Evolutionary conservation across 2,329 filamentous ascomycete genomes (phyloP).

Genomic region (Cytospora mali): DNA sequence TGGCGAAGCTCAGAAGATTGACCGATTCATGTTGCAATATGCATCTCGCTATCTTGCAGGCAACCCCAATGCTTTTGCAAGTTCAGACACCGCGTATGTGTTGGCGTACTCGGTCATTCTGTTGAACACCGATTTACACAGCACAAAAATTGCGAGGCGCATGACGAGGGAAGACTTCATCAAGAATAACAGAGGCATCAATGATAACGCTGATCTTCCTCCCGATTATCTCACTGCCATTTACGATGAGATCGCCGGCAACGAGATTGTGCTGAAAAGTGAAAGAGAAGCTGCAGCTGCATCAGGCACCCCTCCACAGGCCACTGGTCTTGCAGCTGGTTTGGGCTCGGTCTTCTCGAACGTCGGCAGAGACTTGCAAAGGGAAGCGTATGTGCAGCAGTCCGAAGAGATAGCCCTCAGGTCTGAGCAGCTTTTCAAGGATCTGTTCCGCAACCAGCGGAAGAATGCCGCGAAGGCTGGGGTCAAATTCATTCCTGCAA

Average conservation of each 20-base stretch:
- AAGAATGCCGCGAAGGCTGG: slow-evolving; percentile 72
- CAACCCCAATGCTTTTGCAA: slow-evolving; percentile 96
- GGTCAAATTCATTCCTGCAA: slow-evolving; percentile 84
- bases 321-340: slow-evolving; percentile 73
- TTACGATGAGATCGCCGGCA: slow-evolving; percentile 86
- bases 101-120: slow-evolving; percentile 95
- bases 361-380: slow-evolving; percentile 85
- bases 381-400: slow-evolving; percentile 91
- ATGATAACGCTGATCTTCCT: slow-evolving; percentile 90
- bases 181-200: slow-evolving; percentile 98
- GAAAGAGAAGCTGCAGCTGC: slow-evolving; percentile 89
- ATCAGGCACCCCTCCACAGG: slow-evolving; percentile 64
- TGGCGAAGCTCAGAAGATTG: slow-evolving; percentile 97
- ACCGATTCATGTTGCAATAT: slow-evolving; percentile 99
- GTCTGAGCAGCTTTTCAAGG: slow-evolving; percentile 87
- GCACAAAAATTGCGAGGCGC: slow-evolving; percentile 75
- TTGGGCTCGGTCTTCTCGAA: slow-evolving; percentile 90
- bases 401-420: slow-evolving; percentile 84
- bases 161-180: slow-evolving; percentile 99
- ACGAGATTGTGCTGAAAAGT: slow-evolving; percentile 93
- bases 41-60: slow-evolving; percentile 93
- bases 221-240: slow-evolving; percentile 89
- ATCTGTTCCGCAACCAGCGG: slow-evolving; percentile 85
- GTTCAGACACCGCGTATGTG: slow-evolving; percentile 96
- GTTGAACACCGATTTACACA: slow-evolving; percentile 95